Percentiles rank a stretch among this genome's conserved stretches.
phyloP scores from a whole-genome alignment of 257 asterid species.

The Jaltomata sinuosa region DNA sequence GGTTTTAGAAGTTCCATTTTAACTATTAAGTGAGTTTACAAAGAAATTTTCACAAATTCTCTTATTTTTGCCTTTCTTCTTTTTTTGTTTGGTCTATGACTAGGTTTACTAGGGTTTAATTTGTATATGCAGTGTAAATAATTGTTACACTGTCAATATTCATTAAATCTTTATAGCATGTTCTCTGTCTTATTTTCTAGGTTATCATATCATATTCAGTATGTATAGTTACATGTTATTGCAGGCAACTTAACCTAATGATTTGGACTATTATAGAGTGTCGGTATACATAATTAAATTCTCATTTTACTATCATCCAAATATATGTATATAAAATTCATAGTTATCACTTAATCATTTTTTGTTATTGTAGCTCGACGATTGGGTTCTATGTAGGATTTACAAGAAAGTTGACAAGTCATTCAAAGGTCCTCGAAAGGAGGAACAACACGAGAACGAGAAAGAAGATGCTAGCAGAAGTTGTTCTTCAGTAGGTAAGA shows the following conservation, averaged over 20 bases:
- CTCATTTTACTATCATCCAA: not conserved
- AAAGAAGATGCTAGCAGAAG: not conserved
- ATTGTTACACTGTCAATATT: not conserved
- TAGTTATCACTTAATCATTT: not conserved
- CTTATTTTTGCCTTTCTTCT: not conserved
- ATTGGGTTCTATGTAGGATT: slow-evolving; percentile 17
- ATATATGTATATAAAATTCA: not conserved
- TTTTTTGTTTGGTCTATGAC: not conserved
- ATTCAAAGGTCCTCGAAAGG: not conserved
- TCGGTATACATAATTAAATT: not conserved
- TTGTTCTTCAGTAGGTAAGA: not conserved
- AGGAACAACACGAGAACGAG: not conserved
- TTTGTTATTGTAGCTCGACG: slow-evolving; percentile 16
- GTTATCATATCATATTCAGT: not conserved
- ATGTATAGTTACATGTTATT: not conserved
- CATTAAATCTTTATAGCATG: not conserved
- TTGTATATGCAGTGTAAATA: not conserved
- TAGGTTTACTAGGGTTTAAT: not conserved
- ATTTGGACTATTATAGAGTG: not conserved
- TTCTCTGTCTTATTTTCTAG: not conserved
- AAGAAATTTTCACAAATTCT: not conserved
- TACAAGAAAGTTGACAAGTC: slow-evolving; percentile 6
- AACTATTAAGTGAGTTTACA: not conserved
- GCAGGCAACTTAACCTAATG: not conserved
- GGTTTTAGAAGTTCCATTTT: not conserved